phyloP scores from a whole-genome alignment of 345 rosid genomes.

The Moricandia arvensis region DNA sequence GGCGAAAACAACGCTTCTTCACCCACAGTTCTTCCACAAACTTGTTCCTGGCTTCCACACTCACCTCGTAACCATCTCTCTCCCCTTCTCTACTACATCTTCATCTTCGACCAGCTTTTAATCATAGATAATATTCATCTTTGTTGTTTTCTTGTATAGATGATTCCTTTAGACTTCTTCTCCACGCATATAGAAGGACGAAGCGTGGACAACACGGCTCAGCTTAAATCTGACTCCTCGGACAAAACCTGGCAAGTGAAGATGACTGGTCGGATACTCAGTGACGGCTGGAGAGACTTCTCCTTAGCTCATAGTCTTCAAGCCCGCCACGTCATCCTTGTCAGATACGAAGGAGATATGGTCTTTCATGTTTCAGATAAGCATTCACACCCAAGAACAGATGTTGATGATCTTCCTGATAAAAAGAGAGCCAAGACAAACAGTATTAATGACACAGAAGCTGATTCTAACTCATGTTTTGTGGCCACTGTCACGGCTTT shows the following conservation, averaged over 20 bases:
- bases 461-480: background rate
- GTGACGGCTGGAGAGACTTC: conserved; percentile 17
- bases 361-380: background rate
- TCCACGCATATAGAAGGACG: background rate
- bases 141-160: background rate
- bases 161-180: conserved; percentile 21
- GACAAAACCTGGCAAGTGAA: conserved; percentile 15
- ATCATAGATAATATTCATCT: background rate
- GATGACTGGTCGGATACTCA: conserved; percentile 4
- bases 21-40: conserved; percentile 11
- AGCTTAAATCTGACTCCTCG: conserved; percentile 15
- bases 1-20: background rate
- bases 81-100: background rate
- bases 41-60: conserved; percentile 6
- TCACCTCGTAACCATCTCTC: conserved; percentile 10
- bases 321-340: background rate
- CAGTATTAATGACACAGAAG: background rate
- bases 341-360: conserved; percentile 11
- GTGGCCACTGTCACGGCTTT: background rate
- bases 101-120: background rate
- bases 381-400: background rate
- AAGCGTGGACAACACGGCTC: background rate
- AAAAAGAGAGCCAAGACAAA: conserved; percentile 13
- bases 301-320: background rate
- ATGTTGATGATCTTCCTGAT: background rate